Base-by-base conservation (phyloP, 331 rosid species). In the Pyracantha coccinea region DNA sequence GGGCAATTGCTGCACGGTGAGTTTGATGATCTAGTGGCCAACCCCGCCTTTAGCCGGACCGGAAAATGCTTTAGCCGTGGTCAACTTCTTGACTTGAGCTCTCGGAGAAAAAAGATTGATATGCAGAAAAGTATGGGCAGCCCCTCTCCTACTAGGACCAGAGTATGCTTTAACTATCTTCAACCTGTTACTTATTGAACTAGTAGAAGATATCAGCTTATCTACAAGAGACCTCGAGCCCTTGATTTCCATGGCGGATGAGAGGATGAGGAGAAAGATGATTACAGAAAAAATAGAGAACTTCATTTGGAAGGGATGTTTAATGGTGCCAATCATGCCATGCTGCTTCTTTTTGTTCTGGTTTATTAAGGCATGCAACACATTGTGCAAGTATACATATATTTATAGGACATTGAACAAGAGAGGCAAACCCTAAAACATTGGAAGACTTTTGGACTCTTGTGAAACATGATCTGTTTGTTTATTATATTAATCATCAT, bases 131-230 rank as follows among this genome's bases (percentile, higher is more conserved):
- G 73, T 31, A 25, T 91, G 94, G n/a, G 87, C 97, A n/a, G 14
- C 68, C 29, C 92, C 91, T 32, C 83, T 20, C n/a, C 50, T 52
- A 61, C 88, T 89, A 20, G 95, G 97, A 64, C 91, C 97, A 21
- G 91, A 81, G 64, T 85, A 86, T 59, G 92, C 91, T 80, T 74
- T 74, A 57, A 75, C 83, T 29, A 79, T 71, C 69, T 61, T 59
- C 55, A 87, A 58, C 21, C 32, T 57, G 31, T 68, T 54, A 15
- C 31, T 73, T 5, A 25, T 68, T 68, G 35, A 44, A 38, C 32
- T 24, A 25, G 31, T 23, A 25, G 66, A 8, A 55, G 82, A 52
- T n/a, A 23, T n/a, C 58, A 60, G 35, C 54, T 79, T 44, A 57
- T 74, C 66, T 12, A 19, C 24, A 23, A 89, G 54, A 24, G 53